Evolutionary conservation across 1,284 basidiomycete species (phyloP), one percentile per base, ranked within the genome.

Genomic region (Ceratobasidium sp.): DNA sequence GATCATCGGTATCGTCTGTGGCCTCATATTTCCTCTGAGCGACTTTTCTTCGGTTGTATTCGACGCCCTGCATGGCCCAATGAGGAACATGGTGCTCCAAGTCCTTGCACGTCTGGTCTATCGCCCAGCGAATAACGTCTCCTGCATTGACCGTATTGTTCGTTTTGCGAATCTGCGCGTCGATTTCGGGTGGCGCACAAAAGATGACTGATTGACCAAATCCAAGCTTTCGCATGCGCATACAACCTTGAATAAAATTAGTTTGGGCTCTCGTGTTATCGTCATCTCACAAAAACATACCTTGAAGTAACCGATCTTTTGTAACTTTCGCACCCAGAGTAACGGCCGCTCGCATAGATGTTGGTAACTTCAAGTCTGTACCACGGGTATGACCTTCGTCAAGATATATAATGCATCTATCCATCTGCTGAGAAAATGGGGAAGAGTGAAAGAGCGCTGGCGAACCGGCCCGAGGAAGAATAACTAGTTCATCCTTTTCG

Each of bases 381-480:
- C 87, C 87, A 41, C 87, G 78, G 0, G 87, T 88, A 73, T 88
- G 86, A 0, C 84, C 84, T 75, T 88, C 87, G 53, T 88, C 87
- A 0, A 88, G 82, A 73, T 88, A 88, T 1, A 87, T 75, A 2
- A 86, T 74, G 36, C 85, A 86, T 74, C 80, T 78, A 18, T 83
- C 80, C 0, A 87, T 76, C 65, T 82, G 82, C 46, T 82, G 78
- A 1, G 76, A 78, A 74, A 82, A 86, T 0, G 82, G 80, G 2
- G 86, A 88, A 9, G 82, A 80, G 4, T 78, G 61, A 1, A 88
- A 76, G 1, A 79, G 77, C 65, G 86, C 83, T 0, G 77, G 76
- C 1, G 65, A 76, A 0, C 82, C 83, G 55, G 85, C 83, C 16
- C 79, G 81, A 1, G 79, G 81, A 48, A 84, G 71, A 0, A 88